Evolutionary conservation across 192 early-diverging fungal genomes (phyloP), one percentile per base, ranked within the genome.

Genomic region (Chytriomyces confervae): DNA sequence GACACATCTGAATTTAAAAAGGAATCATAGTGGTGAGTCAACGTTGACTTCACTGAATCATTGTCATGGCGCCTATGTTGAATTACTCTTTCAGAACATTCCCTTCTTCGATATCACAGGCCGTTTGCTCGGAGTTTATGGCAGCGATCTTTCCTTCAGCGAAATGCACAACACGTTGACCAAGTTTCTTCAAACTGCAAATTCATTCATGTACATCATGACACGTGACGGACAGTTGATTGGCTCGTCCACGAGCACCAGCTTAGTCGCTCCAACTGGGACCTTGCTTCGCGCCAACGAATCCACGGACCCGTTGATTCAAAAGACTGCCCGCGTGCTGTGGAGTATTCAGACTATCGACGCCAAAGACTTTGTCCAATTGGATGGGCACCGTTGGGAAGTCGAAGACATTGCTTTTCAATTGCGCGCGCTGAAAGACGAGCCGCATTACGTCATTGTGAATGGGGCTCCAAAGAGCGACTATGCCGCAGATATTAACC

Each of bases 141-240:
- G 66, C 23, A 47, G 16, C 16, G 66, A 44, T 48, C 20, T 46
- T 20, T 45, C 45, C 10, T 68, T 68, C 66, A 48, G 16, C 7
- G 46, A 48, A 5, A 68, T 68, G 29, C 66, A 47, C 45, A 48
- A 48, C 29, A 8, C 20, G 46, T 44, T 68, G 46, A 43, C 36
- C 36, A 11, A 11, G 43, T 18, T 47, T 11, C 29, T 43, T 16
- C 63, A 29, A 6, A 68, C 29, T n/a, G 4, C 20, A 16, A 68
- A 68, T 44, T 43, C 66, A 47, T 68, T 68, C 44, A 23, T 68
- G n/a, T 72, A 72, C 44, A 48, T 72, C 24, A 72, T 72, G 71
- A 72, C 71, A 20, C 23, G 43, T 43, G 24, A 43, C 18, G 71
- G 71, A 16, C 20, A 18, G 10, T 51, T 72, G 24, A 61, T 72